Base-by-base conservation (phyloP, 2,329 filamentous ascomycete species). In the Fusarium euwallaceae region DNA sequence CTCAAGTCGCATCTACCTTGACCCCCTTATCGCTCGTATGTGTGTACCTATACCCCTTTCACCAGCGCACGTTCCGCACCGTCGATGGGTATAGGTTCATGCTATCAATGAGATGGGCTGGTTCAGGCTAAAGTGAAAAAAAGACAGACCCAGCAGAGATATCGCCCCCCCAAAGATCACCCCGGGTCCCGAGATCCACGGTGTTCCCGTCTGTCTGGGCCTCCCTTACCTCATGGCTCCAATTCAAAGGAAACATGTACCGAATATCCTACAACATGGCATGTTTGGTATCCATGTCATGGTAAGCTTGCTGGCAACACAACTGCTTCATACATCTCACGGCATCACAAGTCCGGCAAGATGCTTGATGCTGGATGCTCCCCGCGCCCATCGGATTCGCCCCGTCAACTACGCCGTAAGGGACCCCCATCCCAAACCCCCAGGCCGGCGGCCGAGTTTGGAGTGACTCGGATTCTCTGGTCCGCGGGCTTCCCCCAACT, bases 341-440 rank as follows among this genome's bases (percentile, higher is more conserved):
- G 64, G 76, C 72, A 73, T 73, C 66, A 61, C 41, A 72, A 62
- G 41, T 69, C 65, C 66, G 71, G 55, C 17, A 51, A 75, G 63
- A 66, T 70, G 61, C 24, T 64, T 27, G 59, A 74, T 71, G 60
- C 64, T 74, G 39, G 63, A 45, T 53, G 66, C 61, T 34, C 62
- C 74, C 48, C 53, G 63, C 61, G 65, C 74, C 76, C 74, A 67
- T 78, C 73, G 74, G 76, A 59, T 77, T 66, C 27, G 63, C 61
- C 62, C 70, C 66, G 59, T 59, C 60, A 29, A 55, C 48, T 55
- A 32, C 48, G 48, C 48, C 48, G 48, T 55, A 55, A 32, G 48
- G 48, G 48, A 55, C 48, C 48, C 48, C 48, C 48, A 29, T 20
- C 27, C 48, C 7, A n/a, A 20, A 20, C 67, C 68, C 70, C 67